A percentile compares a stretch with the other conserved stretches of the same genome.
Conservation (phyloP, 768 basidiomycete genomes). For the Lactarius quietus region DNA sequence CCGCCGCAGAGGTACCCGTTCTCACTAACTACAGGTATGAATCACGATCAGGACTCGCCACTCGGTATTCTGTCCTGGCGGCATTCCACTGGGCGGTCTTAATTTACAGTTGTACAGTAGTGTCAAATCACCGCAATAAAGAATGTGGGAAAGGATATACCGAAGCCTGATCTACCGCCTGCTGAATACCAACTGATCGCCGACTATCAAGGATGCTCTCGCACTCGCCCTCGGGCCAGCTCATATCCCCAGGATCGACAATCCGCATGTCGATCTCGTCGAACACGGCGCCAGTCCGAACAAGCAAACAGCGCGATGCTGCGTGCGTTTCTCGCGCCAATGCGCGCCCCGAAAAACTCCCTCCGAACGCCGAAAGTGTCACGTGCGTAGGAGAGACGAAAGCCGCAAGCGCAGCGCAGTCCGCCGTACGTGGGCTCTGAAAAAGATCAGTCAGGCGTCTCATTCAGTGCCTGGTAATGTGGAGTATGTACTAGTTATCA, state of each 20-base stretch:
- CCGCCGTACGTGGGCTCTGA: conserved; percentile 66
- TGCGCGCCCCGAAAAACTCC: conserved; percentile 59
- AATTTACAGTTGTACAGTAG: no score
- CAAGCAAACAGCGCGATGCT: conserved; percentile 70
- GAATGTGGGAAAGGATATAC: no score
- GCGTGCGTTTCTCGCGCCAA: conserved; percentile 62
- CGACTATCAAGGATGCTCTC: conserved; percentile 1
- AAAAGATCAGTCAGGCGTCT: no score
- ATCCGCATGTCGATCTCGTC: conserved; percentile 78
- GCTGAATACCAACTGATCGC: no score
- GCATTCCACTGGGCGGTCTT: no score
- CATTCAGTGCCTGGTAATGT: background rate
- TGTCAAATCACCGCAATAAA: no score
- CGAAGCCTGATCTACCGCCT: no score
- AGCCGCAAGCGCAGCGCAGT: conserved; percentile 62
- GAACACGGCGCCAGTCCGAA: conserved; percentile 70
- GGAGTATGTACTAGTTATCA: conserved; percentile 67
- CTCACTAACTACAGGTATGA: no score
- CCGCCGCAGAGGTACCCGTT: no score
- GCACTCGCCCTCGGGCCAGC: conserved; percentile 11
- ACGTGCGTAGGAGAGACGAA: conserved; percentile 67
- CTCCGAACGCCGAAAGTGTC: conserved; percentile 40
- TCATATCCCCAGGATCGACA: background rate
- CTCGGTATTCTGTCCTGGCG: no score
- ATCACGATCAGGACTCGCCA: no score